Percentiles rank a stretch among this genome's conserved stretches.
Conservation (phyloP, 2,329 filamentous ascomycete genomes). For the Aspergillus sp. region DNA sequence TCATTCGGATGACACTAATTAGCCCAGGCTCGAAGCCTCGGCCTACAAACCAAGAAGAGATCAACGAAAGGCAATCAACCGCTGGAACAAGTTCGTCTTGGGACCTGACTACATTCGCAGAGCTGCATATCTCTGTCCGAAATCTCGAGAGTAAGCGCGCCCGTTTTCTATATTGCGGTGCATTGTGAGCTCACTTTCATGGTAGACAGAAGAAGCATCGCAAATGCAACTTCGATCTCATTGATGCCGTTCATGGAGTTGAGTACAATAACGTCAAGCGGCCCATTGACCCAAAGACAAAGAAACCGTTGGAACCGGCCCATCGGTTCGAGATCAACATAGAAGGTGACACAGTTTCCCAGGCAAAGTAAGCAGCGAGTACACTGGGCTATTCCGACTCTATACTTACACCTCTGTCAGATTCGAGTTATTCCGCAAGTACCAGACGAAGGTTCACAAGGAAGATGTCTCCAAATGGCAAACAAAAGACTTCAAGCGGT, state of each 20-base stretch:
- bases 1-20: conserved; percentile 9
- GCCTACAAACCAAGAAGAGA: conserved; percentile 46
- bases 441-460: conserved; percentile 48
- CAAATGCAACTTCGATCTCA: conserved; percentile 46
- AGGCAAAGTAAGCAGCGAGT: conserved; percentile 42
- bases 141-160: conserved; percentile 42
- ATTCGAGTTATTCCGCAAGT: conserved; percentile 48
- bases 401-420: conserved; percentile 20
- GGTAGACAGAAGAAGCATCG: conserved; percentile 44
- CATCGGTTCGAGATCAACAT: conserved; percentile 50
- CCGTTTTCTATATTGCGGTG: neutral
- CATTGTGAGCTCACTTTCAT: neutral
- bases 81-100: conserved; percentile 49
- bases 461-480: conserved; percentile 47
- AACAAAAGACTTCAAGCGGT: conserved; percentile 46
- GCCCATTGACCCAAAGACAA: conserved; percentile 45
- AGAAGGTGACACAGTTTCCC: conserved; percentile 48
- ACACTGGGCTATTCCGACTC: no score
- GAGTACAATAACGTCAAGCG: conserved; percentile 46
- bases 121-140: conserved; percentile 46
- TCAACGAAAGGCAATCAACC: conserved; percentile 49
- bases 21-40: conserved; percentile 40
- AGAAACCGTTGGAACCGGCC: conserved; percentile 47
- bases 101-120: conserved; percentile 49
- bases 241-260: conserved; percentile 41